phyloP scores from a whole-genome alignment of 2,329 filamentous ascomycete species.

The Seiridium unicorne region DNA sequence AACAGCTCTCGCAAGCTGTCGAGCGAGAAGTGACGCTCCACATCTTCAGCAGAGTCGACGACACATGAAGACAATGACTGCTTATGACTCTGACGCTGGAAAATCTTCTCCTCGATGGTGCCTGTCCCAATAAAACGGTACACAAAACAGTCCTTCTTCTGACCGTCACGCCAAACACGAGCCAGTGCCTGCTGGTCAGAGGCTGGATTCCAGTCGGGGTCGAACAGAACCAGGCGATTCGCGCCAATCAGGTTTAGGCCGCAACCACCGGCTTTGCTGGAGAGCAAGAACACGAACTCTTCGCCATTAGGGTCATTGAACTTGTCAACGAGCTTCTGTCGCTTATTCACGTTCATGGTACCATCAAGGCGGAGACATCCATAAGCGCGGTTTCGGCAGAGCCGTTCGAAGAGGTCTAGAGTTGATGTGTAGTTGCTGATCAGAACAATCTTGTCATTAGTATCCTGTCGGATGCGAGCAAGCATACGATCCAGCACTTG shows the following conservation, averaged over 20 bases:
- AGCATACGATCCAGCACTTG: conserved; percentile 97
- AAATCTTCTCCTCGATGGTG: conserved; percentile 98
- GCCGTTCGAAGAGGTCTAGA: conserved; percentile 86
- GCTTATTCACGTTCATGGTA: conserved; percentile 96
- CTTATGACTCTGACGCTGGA: conserved; percentile 97
- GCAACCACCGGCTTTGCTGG: conserved; percentile 94
- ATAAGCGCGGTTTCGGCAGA: conserved; percentile 83
- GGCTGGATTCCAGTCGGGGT: conserved; percentile 97
- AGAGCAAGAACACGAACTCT: conserved; percentile 95
- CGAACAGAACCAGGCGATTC: conserved; percentile 84
- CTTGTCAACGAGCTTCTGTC: conserved; percentile 93
- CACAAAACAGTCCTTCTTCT: conserved; percentile 99
- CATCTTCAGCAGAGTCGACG: conserved; percentile 93
- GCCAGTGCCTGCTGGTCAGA: conserved; percentile 96
- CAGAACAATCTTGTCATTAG: conserved; percentile 97
- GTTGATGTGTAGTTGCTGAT: conserved; percentile 99
- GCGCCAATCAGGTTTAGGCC: conserved; percentile 82
- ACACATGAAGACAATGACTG: conserved; percentile 95
- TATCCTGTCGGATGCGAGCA: conserved; percentile 89
- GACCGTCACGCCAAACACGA: conserved; percentile 96
- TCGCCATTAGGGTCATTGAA: conserved; percentile 91
- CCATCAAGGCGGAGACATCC: conserved; percentile 88
- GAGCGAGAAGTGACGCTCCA: conserved; percentile 92
- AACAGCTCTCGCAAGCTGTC: conserved; percentile 92
- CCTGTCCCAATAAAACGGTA: conserved; percentile 99